Evolutionary conservation across 2,329 filamentous ascomycete species (phyloP), one percentile per base, ranked within the genome.

Genomic region (Talaromyces sp.): DNA sequence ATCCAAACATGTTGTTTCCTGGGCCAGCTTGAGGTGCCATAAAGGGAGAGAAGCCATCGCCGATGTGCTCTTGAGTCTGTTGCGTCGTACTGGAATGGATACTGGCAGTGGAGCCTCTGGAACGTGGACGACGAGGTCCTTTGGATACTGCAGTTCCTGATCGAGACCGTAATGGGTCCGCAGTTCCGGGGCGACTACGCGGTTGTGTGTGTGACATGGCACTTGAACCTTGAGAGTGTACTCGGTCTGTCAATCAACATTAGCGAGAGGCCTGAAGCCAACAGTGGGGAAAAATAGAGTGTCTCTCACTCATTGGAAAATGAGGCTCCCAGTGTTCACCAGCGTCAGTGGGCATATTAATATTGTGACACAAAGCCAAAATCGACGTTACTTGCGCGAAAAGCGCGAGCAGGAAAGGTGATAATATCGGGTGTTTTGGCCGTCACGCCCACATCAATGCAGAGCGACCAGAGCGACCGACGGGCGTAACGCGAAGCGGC

Each of bases 81-180:
- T 78, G 75, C 43, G 76, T 77, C 17, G 74, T 75, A 62, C 71
- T 77, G n/a, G 78, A 80, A 63, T 79, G 77, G 54, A 79, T 75
- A 63, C 78, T 80, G 35, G 77, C 74, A 10, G 77, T 79, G 52
- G 77, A 79, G 35, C 76, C 77, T 69, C 77, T 70, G 35, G 78
- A 80, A 58, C 77, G 71, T 56, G 77, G 75, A 56, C 75, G 76
- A 56, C 73, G 74, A 65, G 69, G 71, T 62, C 68, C 71, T 56
- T 74, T 71, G 12, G 76, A 77, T n/a, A 74, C 62, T 57, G 70
- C 66, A 27, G 71, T 75, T 64, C 75, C 75, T 8, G 76, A 78
- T 17, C 75, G 74, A 48, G 75, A 72, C 59, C 74, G 70, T 65
- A 73, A 67, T 50, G 74, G 73, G 61, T 78, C 75, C 27, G 72